phyloP scores from a whole-genome alignment of 352 stramenopile species.

The Peronospora farinosa region DNA sequence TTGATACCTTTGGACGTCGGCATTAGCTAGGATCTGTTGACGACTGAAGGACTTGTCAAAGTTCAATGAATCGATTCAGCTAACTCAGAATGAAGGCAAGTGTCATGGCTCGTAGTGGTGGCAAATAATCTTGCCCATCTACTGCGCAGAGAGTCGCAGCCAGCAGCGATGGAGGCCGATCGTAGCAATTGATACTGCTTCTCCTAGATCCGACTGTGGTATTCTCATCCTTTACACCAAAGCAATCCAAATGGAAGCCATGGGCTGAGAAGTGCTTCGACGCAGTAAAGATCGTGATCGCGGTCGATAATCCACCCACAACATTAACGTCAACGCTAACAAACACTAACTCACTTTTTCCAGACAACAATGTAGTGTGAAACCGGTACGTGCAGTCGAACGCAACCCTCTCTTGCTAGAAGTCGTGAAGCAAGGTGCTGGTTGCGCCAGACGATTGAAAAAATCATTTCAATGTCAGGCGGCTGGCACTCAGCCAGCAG shows the following conservation, averaged over 20 bases:
- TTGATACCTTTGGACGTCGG: too few relatives aligned
- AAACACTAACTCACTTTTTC: conserved; percentile 15
- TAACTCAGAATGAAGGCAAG: conserved; percentile 33
- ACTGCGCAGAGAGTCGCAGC: conserved; percentile 5
- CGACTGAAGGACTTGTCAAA: conserved; percentile 7
- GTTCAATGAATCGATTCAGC: conserved; percentile 13
- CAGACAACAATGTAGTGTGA: conserved; percentile 16
- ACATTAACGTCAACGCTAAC: conserved; percentile 27
- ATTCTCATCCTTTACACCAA: conserved; percentile 8
- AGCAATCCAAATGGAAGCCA: conserved; percentile 5
- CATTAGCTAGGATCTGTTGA: not conserved
- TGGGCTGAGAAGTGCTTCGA: conserved; percentile 21
- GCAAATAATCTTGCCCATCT: conserved; percentile 5
- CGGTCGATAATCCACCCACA: conserved; percentile 14
- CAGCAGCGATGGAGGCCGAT: conserved; percentile 5
- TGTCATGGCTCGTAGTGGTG: conserved; percentile 20
- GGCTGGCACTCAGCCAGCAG: too few relatives aligned
- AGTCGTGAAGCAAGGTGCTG: conserved; percentile 21
- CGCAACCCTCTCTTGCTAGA: conserved; percentile 17
- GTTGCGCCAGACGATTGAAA: conserved; percentile 17
- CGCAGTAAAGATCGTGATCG: conserved; percentile 17
- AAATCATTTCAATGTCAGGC: conserved; percentile 15
- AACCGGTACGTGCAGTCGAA: conserved; percentile 29
- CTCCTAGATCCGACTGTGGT: conserved; percentile 2
- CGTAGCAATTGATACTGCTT: conserved; percentile 7